Evolutionary conservation across 164 flowering plant species (phyloP).

Genomic region (Umbilicus rupestris): DNA sequence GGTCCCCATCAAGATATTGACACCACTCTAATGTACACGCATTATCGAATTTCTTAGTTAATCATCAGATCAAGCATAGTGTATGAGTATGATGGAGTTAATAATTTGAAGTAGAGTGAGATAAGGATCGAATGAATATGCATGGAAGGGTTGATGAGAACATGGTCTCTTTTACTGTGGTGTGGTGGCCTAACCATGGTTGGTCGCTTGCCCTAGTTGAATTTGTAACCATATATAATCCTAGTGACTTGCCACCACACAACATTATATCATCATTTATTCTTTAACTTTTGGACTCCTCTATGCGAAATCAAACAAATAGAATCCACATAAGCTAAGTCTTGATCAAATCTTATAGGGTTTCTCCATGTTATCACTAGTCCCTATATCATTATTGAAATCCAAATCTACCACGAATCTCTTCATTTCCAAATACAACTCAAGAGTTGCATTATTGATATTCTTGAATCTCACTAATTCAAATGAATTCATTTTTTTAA

Average conservation of each 20-base stretch:
- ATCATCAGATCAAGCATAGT: not conserved
- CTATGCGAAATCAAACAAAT: too few relatives aligned
- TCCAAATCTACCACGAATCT: too few relatives aligned
- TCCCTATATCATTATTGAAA: too few relatives aligned
- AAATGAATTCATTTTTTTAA: too few relatives aligned
- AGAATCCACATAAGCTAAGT: too few relatives aligned
- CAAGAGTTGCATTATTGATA: too few relatives aligned
- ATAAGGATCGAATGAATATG: not conserved
- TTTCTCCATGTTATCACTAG: too few relatives aligned
- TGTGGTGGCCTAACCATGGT: not conserved
- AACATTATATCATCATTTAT: not conserved
- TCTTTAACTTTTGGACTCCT: too few relatives aligned
- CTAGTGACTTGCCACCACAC: not conserved
- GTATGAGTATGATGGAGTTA: not conserved
- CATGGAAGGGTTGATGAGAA: not conserved
- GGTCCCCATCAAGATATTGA: not conserved
- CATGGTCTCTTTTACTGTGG: not conserved
- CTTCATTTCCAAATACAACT: too few relatives aligned
- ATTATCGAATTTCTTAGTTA: not conserved
- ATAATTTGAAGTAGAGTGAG: not conserved
- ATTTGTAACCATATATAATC: not conserved
- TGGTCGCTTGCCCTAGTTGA: not conserved
- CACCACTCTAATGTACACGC: not conserved
- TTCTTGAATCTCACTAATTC: too few relatives aligned
- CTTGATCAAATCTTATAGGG: too few relatives aligned